These are phyloP conservation scores for Serpula lacrymans DNA, from an alignment of 768 basidiomycete species.

Conservation along the genomic window DNA sequence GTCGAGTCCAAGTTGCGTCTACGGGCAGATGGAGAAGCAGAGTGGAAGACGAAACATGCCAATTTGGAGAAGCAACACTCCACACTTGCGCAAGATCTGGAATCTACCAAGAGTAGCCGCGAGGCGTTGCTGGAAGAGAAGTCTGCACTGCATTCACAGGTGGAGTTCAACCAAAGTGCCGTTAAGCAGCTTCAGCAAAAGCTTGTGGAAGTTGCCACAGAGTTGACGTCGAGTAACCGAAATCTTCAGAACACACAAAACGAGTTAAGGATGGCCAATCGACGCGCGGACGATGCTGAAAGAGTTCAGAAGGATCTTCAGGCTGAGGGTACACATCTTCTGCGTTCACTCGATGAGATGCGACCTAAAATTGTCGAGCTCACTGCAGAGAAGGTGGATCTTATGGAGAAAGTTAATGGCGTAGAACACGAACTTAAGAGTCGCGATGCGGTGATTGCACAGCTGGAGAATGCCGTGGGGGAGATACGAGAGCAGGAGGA, in stretches of 20 bases:
- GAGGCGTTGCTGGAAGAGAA: slow-evolving; percentile 49
- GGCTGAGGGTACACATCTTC: slow-evolving; percentile 69
- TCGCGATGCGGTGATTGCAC: slow-evolving; percentile 54
- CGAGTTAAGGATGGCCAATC: slow-evolving; percentile 61
- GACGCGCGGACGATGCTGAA: slow-evolving; percentile 76
- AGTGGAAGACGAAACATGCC: slow-evolving; percentile 47
- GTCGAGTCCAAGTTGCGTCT: slow-evolving; percentile 46
- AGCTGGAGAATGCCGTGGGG: slow-evolving; percentile 58
- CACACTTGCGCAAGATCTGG: slow-evolving; percentile 40
- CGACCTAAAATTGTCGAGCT: slow-evolving; percentile 81
- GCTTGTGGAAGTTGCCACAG: slow-evolving; percentile 51
- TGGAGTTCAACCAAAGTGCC: slow-evolving; percentile 42
- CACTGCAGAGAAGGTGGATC: slow-evolving; percentile 65
- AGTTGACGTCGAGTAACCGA: slow-evolving; percentile 50
- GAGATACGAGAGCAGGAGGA: slow-evolving; percentile 52
- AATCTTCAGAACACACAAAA: slow-evolving; percentile 58
- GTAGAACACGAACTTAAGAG: slow-evolving; percentile 52
- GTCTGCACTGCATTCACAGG: slow-evolving; percentile 43
- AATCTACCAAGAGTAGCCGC: slow-evolving; percentile 42
- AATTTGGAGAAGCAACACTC: slow-evolving; percentile 41
- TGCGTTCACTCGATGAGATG: slow-evolving; percentile 84
- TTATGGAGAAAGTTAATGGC: slow-evolving; percentile 59
- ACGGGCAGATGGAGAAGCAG: slow-evolving; percentile 39
- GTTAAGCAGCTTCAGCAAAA: slow-evolving; percentile 57
- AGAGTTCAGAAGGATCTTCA: slow-evolving; percentile 69